Conservation (phyloP, 176 grass and related monocot species). For the barley (Hordeum vulgare) region MorexV3_pseudomolecules_assembly NC_058518.1:487138961-487139460, state of each 20-base stretch:
- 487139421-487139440: constrained; percentile 66
- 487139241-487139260: constrained; percentile 3
- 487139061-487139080: constrained; percentile 48
- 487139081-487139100: constrained; percentile 64
- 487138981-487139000: not conserved
- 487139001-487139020: not conserved
- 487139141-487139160: constrained; percentile 49
- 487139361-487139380: constrained; percentile 39
- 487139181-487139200: constrained; percentile 52
- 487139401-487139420: constrained; percentile 61
- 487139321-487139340: constrained; percentile 26
- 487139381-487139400: constrained; percentile 46
- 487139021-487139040: constrained; percentile 58
- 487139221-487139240: constrained; percentile 63
- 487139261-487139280: not conserved
- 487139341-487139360: constrained; percentile 78
- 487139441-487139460: constrained; percentile 69
- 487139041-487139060: constrained; percentile 61
- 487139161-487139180: constrained; percentile 60
- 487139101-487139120: constrained; percentile 67
- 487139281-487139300: not conserved
- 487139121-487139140: constrained; percentile 42
- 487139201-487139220: constrained; percentile 50
- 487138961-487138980: not conserved
- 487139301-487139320: not conserved